A percentile compares a stretch with the other conserved stretches of the same genome.
Conservation (phyloP, 1,139 yeast species). For the Blastobotrys ciferrii region DNA sequence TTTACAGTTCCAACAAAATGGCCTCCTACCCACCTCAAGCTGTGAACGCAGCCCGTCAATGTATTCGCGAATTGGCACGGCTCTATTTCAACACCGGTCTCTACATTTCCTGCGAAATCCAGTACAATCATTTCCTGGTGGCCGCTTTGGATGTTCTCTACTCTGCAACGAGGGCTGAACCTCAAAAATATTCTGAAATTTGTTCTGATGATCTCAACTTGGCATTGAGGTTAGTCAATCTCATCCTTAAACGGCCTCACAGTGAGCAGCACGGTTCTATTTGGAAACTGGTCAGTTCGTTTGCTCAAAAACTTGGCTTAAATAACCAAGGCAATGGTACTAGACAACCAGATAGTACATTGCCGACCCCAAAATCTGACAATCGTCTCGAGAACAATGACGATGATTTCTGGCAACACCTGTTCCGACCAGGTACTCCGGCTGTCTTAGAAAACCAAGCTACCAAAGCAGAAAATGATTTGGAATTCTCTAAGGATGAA, state of each 20-base stretch:
- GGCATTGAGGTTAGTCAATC: slow-evolving; percentile 22
- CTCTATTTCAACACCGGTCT: slow-evolving; percentile 26
- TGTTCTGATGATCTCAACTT: slow-evolving; percentile 22
- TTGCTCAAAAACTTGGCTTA: slow-evolving; percentile 25
- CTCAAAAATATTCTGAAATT: slow-evolving; percentile 16
- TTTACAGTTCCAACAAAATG: slow-evolving; percentile 17
- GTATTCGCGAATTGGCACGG: slow-evolving; percentile 28
- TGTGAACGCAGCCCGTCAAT: slow-evolving; percentile 27
- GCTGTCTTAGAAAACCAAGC: background rate
- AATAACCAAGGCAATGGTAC: background rate
- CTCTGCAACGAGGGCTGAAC: slow-evolving; percentile 24
- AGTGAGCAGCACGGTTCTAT: slow-evolving; percentile 22
- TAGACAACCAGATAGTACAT: background rate
- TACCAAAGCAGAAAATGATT: background rate
- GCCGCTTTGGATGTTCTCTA: slow-evolving; percentile 31
- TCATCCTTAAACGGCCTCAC: slow-evolving; percentile 17
- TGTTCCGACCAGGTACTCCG: slow-evolving; percentile 2
- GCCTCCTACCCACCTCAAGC: slow-evolving; percentile 25
- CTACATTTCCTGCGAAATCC: slow-evolving; percentile 28
- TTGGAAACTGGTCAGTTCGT: slow-evolving; percentile 24
- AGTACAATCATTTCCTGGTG: slow-evolving; percentile 30
- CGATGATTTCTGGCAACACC: slow-evolving; percentile 3
- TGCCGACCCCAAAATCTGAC: background rate
- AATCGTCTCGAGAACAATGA: background rate
- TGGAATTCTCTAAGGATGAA: slow-evolving; percentile 2